A percentile compares a stretch with the other conserved stretches of the same genome.
These are phyloP conservation scores for Neoboletus subvelutipes DNA, from an alignment of 768 basidiomycete species.

Conservation along the genomic window DNA sequence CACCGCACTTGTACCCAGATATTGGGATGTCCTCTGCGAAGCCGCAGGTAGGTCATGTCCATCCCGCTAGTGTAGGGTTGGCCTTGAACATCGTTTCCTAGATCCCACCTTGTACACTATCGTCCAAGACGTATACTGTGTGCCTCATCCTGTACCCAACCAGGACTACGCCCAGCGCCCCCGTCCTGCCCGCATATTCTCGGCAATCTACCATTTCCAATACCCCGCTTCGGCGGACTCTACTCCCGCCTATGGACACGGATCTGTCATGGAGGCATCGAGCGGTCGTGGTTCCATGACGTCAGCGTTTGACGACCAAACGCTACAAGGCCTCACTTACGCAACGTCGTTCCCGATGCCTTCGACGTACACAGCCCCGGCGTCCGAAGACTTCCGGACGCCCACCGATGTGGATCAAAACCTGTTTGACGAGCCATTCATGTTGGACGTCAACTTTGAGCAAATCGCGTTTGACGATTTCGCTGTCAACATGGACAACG, in stretches of 20 bases:
- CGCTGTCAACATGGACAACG: slow-evolving; percentile 16
- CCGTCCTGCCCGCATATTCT: slow-evolving; percentile 44
- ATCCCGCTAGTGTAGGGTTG: background rate
- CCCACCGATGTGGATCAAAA: slow-evolving; percentile 19
- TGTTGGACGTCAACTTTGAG: slow-evolving; percentile 31
- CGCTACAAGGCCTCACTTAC: background rate
- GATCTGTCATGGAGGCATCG: slow-evolving; percentile 14
- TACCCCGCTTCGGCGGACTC: slow-evolving; percentile 31
- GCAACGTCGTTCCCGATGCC: slow-evolving; percentile 10
- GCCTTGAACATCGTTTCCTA: slow-evolving; percentile 24
- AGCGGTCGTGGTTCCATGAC: slow-evolving; percentile 13
- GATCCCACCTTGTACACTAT: slow-evolving; percentile 69
- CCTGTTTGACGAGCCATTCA: slow-evolving; percentile 30
- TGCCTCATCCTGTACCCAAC: slow-evolving; percentile 27
- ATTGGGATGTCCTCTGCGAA: slow-evolving; percentile 59
- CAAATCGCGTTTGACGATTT: slow-evolving; percentile 29
- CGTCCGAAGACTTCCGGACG: background rate
- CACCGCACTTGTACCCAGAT: slow-evolving; percentile 59
- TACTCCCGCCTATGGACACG: slow-evolving; percentile 9
- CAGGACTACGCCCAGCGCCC: slow-evolving; percentile 21
- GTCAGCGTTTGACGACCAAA: slow-evolving; percentile 11
- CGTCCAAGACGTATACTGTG: slow-evolving; percentile 55
- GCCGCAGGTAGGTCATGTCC: slow-evolving; percentile 45
- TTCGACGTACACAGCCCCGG: background rate
- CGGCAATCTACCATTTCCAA: slow-evolving; percentile 57